These are phyloP conservation scores for Debaryomycetaceae sp. DNA, from an alignment of 1,139 yeast genomes.

Conservation along the genomic window DNA sequence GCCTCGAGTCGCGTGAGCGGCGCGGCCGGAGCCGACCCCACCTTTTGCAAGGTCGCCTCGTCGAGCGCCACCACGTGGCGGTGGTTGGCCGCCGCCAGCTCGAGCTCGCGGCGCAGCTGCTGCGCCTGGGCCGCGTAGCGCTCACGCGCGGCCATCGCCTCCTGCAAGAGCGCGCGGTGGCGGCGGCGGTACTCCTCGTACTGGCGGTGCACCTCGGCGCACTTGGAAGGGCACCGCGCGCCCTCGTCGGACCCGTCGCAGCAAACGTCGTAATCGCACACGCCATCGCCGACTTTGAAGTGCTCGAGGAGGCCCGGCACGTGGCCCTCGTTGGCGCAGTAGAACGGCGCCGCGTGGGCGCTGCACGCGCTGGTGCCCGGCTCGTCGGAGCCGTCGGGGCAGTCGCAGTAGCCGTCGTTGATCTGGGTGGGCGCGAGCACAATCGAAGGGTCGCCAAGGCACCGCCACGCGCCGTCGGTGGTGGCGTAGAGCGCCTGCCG, in stretches of 20 bases:
- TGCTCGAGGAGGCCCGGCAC: conserved; percentile 53
- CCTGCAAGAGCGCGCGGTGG: conserved; percentile 14
- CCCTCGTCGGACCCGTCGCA: conserved; percentile 95
- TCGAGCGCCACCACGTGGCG: not conserved
- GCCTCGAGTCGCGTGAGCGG: no score
- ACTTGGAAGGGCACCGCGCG: conserved; percentile 52
- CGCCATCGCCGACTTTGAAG: conserved; percentile 77
- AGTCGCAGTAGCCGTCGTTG: conserved; percentile 89
- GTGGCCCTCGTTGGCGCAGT: conserved; percentile 76
- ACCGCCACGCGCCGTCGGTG: conserved; percentile 50
- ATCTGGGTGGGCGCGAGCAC: conserved; percentile 56
- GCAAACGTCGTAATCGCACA: conserved; percentile 84
- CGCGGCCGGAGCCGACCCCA: no score
- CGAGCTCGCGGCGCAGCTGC: conserved; percentile 8
- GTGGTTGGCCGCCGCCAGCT: conserved; percentile 1
- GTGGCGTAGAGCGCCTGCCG: conserved; percentile 53
- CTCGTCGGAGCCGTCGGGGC: conserved; percentile 98
- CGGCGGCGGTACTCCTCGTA: conserved; percentile 18
- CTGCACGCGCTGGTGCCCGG: conserved; percentile 92
- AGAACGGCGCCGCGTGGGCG: conserved; percentile 39
- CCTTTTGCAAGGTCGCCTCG: not conserved
- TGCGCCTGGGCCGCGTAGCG: conserved; percentile 9
- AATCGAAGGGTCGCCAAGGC: conserved; percentile 64
- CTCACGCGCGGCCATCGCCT: conserved; percentile 21
- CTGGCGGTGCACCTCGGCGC: conserved; percentile 44